A percentile compares a stretch with the other conserved stretches of the same genome.
phyloP scores from a whole-genome alignment of 139 green algal genomes.

The Chlamydomonas urium region DNA sequence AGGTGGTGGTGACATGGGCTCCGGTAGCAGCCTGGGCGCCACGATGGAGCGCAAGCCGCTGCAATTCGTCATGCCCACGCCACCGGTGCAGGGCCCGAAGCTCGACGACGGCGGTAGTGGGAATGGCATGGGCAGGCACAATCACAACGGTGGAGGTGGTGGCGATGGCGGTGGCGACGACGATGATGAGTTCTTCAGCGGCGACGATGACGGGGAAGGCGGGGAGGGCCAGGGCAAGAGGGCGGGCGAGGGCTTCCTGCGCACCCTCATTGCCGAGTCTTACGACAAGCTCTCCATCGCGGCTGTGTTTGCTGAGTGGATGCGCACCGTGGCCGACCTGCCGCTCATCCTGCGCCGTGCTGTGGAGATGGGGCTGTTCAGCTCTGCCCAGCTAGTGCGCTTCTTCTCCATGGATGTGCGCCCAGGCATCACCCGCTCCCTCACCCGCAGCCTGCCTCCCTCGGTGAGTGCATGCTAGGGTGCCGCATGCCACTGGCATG shows the following conservation, averaged over 20 bases:
- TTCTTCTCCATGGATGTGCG: slow-evolving; percentile 92
- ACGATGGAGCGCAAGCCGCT: slow-evolving; percentile 40
- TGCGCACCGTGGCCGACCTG: slow-evolving; percentile 78
- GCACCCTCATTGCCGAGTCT: slow-evolving; percentile 69
- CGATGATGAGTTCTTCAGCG: slow-evolving; percentile 90
- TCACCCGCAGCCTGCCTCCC: slow-evolving; percentile 76
- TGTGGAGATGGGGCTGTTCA: slow-evolving; percentile 92
- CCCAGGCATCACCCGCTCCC: slow-evolving; percentile 74
- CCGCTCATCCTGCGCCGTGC: slow-evolving; percentile 83
- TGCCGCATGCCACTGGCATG: no score
- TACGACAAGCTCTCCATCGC: slow-evolving; percentile 88
- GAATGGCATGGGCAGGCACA: slow-evolving; percentile 78
- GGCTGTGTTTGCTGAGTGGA: slow-evolving; percentile 80
- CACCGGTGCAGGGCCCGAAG: slow-evolving; percentile 39
- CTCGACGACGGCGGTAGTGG: slow-evolving; percentile 79
- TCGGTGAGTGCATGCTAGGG: slow-evolving; percentile 42
- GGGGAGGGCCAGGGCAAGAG: slow-evolving; percentile 38
- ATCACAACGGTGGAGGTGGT: slow-evolving; percentile 72
- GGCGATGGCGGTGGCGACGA: slow-evolving; percentile 77
- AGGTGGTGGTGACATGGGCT: slow-evolving; percentile 35
- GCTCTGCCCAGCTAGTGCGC: slow-evolving; percentile 81
- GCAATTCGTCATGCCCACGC: slow-evolving; percentile 55
- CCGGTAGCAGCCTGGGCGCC: slow-evolving; percentile 27
- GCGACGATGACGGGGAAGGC: slow-evolving; percentile 59
- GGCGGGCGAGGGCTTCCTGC: slow-evolving; percentile 53